These are phyloP conservation scores for Wallacemonas rigidus DNA, from an alignment of 208 protist species.

Conservation along the genomic window DNA sequence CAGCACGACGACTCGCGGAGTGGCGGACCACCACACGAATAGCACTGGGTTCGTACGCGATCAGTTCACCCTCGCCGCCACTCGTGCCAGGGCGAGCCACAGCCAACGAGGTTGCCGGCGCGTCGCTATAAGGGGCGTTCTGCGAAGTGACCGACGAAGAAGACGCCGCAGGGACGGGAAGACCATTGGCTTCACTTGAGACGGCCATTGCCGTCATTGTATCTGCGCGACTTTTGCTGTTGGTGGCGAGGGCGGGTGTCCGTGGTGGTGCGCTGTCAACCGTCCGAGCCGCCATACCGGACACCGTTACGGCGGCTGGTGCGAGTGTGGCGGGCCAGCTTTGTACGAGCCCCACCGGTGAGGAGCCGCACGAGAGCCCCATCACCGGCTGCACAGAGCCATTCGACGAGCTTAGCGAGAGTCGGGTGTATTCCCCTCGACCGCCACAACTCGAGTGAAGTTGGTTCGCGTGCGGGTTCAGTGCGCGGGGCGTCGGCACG, in stretches of 20 bases:
- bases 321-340: no score
- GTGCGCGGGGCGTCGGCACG: background rate
- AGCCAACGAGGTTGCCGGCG: no score
- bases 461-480: background rate
- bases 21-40: conserved; percentile 17
- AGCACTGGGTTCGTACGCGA: background rate
- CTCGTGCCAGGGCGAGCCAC: no score
- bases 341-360: background rate
- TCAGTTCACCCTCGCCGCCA: background rate
- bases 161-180: no score
- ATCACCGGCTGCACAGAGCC: background rate
- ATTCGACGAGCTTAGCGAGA: background rate
- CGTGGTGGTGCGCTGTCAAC: background rate
- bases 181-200: no score
- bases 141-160: no score
- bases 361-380: background rate
- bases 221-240: background rate
- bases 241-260: background rate
- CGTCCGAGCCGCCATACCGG: background rate
- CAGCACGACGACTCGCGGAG: background rate
- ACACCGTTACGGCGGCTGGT: background rate
- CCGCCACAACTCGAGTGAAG: background rate
- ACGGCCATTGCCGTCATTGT: no score
- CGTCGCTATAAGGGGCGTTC: no score
- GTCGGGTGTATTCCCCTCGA: background rate